Evolutionary conservation across 1,139 yeast species (phyloP), one percentile per base, ranked within the genome.

Genomic region (Pneumocystis jirovecii): DNA sequence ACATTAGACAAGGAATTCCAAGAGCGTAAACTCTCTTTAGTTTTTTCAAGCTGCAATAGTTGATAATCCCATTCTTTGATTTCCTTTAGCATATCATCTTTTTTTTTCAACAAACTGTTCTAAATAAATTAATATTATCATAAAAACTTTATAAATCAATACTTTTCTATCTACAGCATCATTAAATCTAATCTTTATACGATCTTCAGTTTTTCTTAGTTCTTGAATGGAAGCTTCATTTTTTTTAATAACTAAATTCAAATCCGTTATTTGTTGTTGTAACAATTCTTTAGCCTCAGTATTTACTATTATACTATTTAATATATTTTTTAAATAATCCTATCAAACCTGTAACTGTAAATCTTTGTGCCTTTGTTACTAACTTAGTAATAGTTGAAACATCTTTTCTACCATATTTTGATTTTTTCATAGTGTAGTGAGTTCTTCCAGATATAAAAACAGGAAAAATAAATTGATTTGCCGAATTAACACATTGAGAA

Each of bases 351-450:
- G 44, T 60, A 31, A 29, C 31, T 31, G 34, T 39, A 39, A 60
- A 60, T 60, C 44, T 21, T 39, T 21, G 45, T 12, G 61, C 61
- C 10, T 60, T 60, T 21, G 44, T 60, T 39, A 60, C 31, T 31
- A 60, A 12, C 31, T 61, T 50, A 40, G 63, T 61, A 61, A 39
- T 25, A 42, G 63, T 61, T 15, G 63, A 61, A 39, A 44, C 34
- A 29, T 61, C 56, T 57, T 56, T 37, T 29, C 56, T 61, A 29
- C 63, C 63, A 44, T 61, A 61, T 15, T 44, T 39, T 21, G 63
- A 61, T 19, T 64, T 42, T 25, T 37, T 61, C 45, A 65, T 65
- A 44, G 64, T 34, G 44, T 57, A 63, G 19, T 40, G 61, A 34
- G 61, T 57, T 56, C 37, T 31, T 12, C 64, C 62, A 19, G 63